Percentiles rank a stretch among this genome's conserved stretches.
These are phyloP conservation scores for Arabis hirsuta DNA, from an alignment of 345 rosid species.

Conservation along the genomic window DNA sequence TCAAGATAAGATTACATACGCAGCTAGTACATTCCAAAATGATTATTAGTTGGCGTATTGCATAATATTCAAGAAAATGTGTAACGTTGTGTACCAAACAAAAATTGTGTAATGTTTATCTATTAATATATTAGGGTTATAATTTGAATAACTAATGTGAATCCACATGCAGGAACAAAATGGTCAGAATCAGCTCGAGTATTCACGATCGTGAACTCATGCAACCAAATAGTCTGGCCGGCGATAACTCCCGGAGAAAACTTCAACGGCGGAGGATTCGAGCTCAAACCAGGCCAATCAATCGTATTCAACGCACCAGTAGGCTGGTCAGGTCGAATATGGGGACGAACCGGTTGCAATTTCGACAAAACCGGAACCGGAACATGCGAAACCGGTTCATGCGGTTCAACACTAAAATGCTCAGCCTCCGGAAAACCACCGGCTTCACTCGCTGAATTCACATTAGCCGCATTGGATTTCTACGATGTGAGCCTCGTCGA, in stretches of 20 bases:
- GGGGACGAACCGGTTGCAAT: conserved; percentile 84
- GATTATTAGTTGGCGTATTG: no score
- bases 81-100: no score
- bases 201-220: conserved; percentile 72
- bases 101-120: not conserved
- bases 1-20: no score
- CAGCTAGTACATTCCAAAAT: no score
- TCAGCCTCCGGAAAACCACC: conserved; percentile 67
- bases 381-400: conserved; percentile 72
- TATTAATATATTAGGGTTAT: not conserved
- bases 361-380: conserved; percentile 70
- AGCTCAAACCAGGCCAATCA: conserved; percentile 63
- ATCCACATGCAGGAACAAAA: conserved; percentile 45
- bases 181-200: conserved; percentile 52
- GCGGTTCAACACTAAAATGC: conserved; percentile 69
- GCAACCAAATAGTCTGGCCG: conserved; percentile 81
- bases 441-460: conserved; percentile 83
- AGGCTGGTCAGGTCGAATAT: conserved; percentile 85
- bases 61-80: no score
- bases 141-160: not conserved
- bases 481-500: conserved; percentile 96
- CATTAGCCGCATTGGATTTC: conserved; percentile 54
- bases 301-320: conserved; percentile 59
- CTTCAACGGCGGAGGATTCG: conserved; percentile 63
- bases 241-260: conserved; percentile 64